Percentiles rank a stretch among this genome's conserved stretches.
Conservation (phyloP, 129 eudicot species). For the Flaveria robusta region DNA sequence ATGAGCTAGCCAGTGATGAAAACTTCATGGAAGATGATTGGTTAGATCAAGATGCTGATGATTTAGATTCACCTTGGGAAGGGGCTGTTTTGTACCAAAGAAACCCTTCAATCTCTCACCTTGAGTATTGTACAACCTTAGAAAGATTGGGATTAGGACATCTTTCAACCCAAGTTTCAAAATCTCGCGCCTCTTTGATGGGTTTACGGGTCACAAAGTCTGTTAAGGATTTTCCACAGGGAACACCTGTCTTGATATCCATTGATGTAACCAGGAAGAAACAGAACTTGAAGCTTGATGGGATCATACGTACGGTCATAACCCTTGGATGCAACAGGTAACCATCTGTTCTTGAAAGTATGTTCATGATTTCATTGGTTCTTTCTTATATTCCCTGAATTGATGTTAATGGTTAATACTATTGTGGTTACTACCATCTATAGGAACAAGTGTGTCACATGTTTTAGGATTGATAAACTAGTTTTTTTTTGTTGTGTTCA, state of each 20-base stretch:
- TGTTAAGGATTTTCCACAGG: slow-evolving; percentile 69
- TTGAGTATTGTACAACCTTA: slow-evolving; percentile 89
- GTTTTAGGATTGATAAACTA: neutral
- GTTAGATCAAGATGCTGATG: slow-evolving; percentile 46
- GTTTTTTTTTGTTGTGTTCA: slow-evolving; percentile 1
- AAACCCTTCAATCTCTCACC: slow-evolving; percentile 59
- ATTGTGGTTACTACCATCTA: no score
- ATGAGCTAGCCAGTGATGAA: slow-evolving; percentile 38
- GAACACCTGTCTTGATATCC: slow-evolving; percentile 90
- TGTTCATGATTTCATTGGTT: neutral
- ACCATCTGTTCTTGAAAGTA: neutral
- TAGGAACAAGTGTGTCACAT: no score
- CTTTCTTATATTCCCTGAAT: no score
- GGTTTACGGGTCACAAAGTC: slow-evolving; percentile 81
- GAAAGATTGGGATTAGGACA: slow-evolving; percentile 79
- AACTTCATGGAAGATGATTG: slow-evolving; percentile 39
- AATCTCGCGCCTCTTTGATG: slow-evolving; percentile 68
- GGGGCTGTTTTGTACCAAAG: slow-evolving; percentile 82
- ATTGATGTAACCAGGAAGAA: slow-evolving; percentile 76
- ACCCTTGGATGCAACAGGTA: slow-evolving; percentile 85
- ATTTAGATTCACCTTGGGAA: slow-evolving; percentile 82
- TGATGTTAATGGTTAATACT: no score
- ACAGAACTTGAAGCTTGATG: slow-evolving; percentile 77
- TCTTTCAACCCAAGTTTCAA: slow-evolving; percentile 66
- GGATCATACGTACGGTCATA: slow-evolving; percentile 79